phyloP scores from a whole-genome alignment of 495 filamentous ascomycete species.

The Bryoglossum gracile region DNA sequence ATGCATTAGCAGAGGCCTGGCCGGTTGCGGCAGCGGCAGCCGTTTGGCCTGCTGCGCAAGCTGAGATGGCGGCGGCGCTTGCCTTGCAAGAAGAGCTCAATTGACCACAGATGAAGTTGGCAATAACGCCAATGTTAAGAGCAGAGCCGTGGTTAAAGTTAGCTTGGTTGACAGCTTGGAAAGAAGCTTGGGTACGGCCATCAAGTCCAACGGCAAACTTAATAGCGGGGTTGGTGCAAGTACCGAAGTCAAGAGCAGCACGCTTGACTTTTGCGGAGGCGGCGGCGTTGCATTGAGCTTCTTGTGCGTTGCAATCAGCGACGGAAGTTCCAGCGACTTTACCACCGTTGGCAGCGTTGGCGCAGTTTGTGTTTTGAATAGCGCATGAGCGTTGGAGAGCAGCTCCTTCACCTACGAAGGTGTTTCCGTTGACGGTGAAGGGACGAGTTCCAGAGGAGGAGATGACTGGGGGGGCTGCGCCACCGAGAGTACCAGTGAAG shows the following conservation, averaged over 20 bases:
- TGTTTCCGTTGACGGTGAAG: constrained; percentile 46
- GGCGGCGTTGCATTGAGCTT: constrained; percentile 34
- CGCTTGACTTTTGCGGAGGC: constrained; percentile 12
- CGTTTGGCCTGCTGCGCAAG: constrained; percentile 38
- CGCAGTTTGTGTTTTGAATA: constrained; percentile 50
- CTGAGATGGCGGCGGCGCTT: constrained; percentile 34
- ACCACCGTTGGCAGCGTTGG: constrained; percentile 46
- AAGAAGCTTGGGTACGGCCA: constrained; percentile 43
- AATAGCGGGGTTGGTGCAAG: constrained; percentile 48
- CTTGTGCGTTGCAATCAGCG: constrained; percentile 41
- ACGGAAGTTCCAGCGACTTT: constrained; percentile 27
- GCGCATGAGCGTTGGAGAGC: constrained; percentile 46
- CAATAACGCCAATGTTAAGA: constrained; percentile 47
- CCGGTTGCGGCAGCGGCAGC: constrained; percentile 31
- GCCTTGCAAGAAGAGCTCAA: constrained; percentile 47
- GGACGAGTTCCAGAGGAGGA: constrained; percentile 38
- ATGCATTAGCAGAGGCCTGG: constrained; percentile 53
- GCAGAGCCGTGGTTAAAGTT: constrained; percentile 56
- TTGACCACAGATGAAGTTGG: constrained; percentile 48
- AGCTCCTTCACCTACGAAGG: constrained; percentile 42
- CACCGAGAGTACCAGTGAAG: constrained; percentile 49
- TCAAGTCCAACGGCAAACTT: constrained; percentile 46
- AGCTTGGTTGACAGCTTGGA: constrained; percentile 39
- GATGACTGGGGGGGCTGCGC: constrained; percentile 41
- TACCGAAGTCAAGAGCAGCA: constrained; percentile 35